Evolutionary conservation across 2,329 filamentous ascomycete genomes (phyloP).

Genomic region (Elsinoe batatas): DNA sequence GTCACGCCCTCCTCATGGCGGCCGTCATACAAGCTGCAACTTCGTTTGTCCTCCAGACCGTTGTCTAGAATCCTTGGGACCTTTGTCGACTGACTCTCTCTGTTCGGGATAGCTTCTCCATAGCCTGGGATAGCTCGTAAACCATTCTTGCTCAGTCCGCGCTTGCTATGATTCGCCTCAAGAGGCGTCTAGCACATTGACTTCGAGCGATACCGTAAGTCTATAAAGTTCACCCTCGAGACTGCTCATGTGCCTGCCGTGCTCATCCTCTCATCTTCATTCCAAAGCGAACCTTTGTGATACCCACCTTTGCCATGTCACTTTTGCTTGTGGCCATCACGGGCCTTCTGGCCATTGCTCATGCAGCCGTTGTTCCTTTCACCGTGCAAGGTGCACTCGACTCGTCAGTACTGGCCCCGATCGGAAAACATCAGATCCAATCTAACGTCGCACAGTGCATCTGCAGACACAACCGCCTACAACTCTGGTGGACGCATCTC

Average conservation of each 20-base stretch:
- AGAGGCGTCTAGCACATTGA: not conserved
- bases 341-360: not conserved
- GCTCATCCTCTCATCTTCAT: not conserved
- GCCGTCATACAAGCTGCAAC: not conserved
- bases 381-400: conserved; percentile 4
- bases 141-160: not conserved
- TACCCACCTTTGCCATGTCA: not conserved
- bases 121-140: not conserved
- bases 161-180: not conserved
- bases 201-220: not conserved
- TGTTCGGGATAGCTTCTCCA: not conserved
- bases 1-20: not conserved
- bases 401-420: not conserved
- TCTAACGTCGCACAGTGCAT: not conserved
- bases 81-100: conserved; percentile 1
- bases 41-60: not conserved
- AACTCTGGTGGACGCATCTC: conserved; percentile 39
- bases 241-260: not conserved
- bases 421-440: not conserved
- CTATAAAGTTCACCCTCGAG: not conserved
- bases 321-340: not conserved
- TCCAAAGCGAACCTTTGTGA: not conserved
- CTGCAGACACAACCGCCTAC: conserved; percentile 16
- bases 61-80: conserved; percentile 1
- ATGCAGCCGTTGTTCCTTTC: conserved; percentile 4